Evolutionary conservation across 306 rosid genomes (phyloP).

Genomic region (Argentina anserina): DNA sequence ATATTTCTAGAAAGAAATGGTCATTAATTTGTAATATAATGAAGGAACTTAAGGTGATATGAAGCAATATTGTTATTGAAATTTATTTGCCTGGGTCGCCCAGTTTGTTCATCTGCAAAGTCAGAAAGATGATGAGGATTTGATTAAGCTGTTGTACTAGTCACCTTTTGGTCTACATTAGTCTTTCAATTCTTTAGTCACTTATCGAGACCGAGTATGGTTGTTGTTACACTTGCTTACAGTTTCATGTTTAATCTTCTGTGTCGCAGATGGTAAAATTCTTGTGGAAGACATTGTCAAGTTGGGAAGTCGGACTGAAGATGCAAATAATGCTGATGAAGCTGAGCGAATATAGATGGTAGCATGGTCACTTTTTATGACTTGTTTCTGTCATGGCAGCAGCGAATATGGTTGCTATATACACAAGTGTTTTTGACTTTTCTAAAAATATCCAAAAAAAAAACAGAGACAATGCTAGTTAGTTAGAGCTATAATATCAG

Average conservation of each 20-base stretch:
- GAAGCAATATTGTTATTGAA: not conserved
- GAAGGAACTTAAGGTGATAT: not conserved
- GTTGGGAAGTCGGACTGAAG: constrained; percentile 73
- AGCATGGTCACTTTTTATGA: not conserved
- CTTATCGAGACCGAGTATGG: not conserved
- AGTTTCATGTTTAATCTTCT: not conserved
- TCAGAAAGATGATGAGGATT: not conserved
- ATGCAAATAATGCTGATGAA: constrained; percentile 47
- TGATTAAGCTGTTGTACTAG: not conserved
- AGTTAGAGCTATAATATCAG: not conserved
- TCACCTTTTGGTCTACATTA: not conserved
- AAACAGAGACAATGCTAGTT: not conserved
- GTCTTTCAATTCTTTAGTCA: not conserved
- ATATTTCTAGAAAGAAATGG: not conserved
- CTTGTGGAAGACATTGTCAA: constrained; percentile 92
- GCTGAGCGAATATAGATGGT: constrained; percentile 32
- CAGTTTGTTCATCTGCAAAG: not conserved
- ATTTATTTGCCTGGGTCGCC: not conserved
- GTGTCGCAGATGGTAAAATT: constrained; percentile 80
- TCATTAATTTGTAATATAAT: not conserved
- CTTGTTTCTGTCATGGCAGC: not conserved
- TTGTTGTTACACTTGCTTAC: not conserved
- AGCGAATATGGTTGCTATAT: not conserved
- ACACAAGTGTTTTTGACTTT: constrained; percentile 17
- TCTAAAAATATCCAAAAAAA: constrained; percentile 22